Percentiles rank a stretch among this genome's conserved stretches.
Conservation (phyloP, 148 eudicot genomes). For the Camellia granthamiana region DNA sequence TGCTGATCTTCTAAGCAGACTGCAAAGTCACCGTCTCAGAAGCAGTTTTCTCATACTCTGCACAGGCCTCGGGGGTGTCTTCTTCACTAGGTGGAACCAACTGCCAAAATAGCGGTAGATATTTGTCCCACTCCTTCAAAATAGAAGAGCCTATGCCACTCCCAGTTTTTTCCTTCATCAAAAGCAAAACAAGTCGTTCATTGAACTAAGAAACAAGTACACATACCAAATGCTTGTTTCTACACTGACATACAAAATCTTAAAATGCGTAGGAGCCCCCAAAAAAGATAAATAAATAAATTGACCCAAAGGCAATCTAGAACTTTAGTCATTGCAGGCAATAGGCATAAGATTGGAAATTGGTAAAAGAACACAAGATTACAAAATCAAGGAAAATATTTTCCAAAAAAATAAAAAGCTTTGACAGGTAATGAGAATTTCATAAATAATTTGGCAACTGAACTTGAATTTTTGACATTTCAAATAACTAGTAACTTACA, state of each 20-base stretch:
- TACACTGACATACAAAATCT: neutral
- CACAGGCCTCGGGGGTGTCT: constrained; percentile 99
- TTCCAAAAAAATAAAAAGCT: neutral
- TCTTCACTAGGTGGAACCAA: constrained; percentile 99
- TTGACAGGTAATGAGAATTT: neutral
- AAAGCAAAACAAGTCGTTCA: neutral
- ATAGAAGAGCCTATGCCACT: constrained; percentile 85
- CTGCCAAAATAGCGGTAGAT: constrained; percentile 90
- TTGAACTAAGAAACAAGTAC: neutral
- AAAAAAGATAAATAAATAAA: neutral
- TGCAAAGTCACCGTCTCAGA: constrained; percentile 63
- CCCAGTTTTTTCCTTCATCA: constrained; percentile 86
- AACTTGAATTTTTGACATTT: neutral
- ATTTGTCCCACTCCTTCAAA: constrained; percentile 91
- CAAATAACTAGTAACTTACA: neutral
- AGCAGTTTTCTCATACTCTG: constrained; percentile 52
- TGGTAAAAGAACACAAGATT: neutral
- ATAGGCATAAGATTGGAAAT: neutral
- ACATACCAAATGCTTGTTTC: neutral
- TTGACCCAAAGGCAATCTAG: too few species aligned
- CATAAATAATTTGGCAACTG: neutral
- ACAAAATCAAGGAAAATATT: neutral
- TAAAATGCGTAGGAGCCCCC: neutral
- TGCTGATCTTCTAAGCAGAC: constrained; percentile 36
- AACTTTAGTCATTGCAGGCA: neutral